Evolutionary conservation across 192 early-diverging fungal species (phyloP), one percentile per base, ranked within the genome.

Genomic region (Backusella parvicylindrica): DNA sequence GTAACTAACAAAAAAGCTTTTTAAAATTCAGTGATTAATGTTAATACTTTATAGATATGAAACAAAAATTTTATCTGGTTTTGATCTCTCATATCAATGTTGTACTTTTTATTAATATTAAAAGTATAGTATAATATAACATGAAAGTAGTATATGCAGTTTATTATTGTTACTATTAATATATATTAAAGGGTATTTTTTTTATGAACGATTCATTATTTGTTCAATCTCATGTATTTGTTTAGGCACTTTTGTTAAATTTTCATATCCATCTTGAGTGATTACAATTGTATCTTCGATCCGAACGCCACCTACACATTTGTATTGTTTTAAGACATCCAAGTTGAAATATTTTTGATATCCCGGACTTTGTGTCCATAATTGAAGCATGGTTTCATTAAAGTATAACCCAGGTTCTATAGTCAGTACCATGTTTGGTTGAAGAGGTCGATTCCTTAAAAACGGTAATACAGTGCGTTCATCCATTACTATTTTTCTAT

Each of bases 381-480:
- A 79, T 33, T 89, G 85, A n/a, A 98, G 82, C 63, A 96, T 88
- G 6, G 86, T 87, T 64, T 94, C 89, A 56, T 95, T 91, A 89
- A 98, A 98, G 81, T 98, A 98, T 49, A 92, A 77, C 0, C 96
- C 96, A 9, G 96, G 96, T 83, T 98, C 96, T 23, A 96, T 92
- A 7, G 96, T 98, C 31, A 97, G 87, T 18, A 91, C 93, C 92
- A 96, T 96, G 43, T 89, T 89, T 7, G 88, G 80, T 68, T 89
- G 85, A 71, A 98, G 85, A 32, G 84, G 79, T 74, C 95, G 85
- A 16, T 64, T 37, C 11, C 13, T 2, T 31, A 70, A 43, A 31
- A 70, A 70, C 16, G 43, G 26, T 16, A 28, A 47, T 21, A 47
- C 15, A 16, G 23, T 41, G 38, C 23, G 36, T 18, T 70, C 68